Percentiles rank a stretch among this genome's conserved stretches.
Evolutionary conservation across 2,329 filamentous ascomycete species (phyloP).

Genomic region (Hypoxylon rubiginosum): DNA sequence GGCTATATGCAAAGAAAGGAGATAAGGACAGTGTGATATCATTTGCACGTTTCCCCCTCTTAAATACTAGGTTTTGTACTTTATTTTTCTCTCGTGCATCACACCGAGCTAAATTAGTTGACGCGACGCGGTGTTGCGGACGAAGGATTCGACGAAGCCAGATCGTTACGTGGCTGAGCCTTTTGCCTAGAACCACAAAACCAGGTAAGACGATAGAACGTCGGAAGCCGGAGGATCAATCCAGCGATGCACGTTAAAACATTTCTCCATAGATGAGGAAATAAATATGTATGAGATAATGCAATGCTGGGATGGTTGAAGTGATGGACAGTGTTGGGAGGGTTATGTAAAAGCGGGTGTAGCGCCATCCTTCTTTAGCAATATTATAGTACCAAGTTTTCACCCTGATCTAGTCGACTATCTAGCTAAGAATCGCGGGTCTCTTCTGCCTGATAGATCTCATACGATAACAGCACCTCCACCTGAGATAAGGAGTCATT

Average conservation of each 20-base stretch:
- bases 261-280: constrained; percentile 14
- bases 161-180: background rate
- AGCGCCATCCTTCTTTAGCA: background rate
- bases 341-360: constrained; percentile 8
- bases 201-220: background rate
- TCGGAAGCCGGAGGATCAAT: background rate
- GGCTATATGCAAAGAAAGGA: constrained; percentile 26
- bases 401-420: background rate
- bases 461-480: background rate
- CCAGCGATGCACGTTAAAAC: constrained; percentile 6
- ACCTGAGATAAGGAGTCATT: background rate
- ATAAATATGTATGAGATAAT: background rate
- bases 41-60: background rate
- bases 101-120: constrained; percentile 9
- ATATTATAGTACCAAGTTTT: constrained; percentile 5
- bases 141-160: constrained; percentile 8
- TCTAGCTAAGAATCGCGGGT: no score
- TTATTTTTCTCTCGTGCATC: background rate
- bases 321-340: background rate
- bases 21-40: constrained; percentile 17
- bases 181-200: no score
- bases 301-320: background rate
- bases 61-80: no score
- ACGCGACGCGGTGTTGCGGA: constrained; percentile 13
- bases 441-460: no score